Conservation (phyloP, 371 early-diverging fungal species). For the Capniomyces stellatus region DNA sequence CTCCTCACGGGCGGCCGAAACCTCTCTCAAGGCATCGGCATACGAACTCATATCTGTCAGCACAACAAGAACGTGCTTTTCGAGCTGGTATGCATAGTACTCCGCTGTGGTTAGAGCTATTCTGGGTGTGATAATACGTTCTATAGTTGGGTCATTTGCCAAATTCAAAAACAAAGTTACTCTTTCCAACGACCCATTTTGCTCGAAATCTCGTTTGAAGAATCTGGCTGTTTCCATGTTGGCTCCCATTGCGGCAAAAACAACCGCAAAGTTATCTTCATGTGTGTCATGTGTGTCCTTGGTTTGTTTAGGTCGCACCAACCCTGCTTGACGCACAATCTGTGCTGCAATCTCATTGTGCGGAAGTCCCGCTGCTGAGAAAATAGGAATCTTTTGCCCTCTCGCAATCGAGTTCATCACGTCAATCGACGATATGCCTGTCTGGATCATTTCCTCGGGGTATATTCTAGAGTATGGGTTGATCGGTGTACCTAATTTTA, state of each 20-base stretch:
- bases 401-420: conserved; percentile 99
- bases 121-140: conserved; percentile 99
- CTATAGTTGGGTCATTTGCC: conserved; percentile 99
- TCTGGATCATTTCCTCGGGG: conserved; percentile 99
- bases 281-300: conserved; percentile 96
- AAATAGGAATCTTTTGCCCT: conserved; percentile 99
- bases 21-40: conserved; percentile 99
- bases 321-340: conserved; percentile 99
- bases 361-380: conserved; percentile 99
- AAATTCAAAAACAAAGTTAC: conserved; percentile 98
- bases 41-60: conserved; percentile 99
- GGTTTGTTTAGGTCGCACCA: conserved; percentile 65
- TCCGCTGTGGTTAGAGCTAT: conserved; percentile 99
- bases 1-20: conserved; percentile 99
- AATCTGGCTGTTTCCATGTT: conserved; percentile 99
- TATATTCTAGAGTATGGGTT: conserved; percentile 99
- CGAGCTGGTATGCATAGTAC: conserved; percentile 99
- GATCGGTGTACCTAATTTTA: conserved; percentile 64
- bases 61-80: conserved; percentile 99
- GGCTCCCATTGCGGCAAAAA: conserved; percentile 99
- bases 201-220: conserved; percentile 99
- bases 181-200: conserved; percentile 98
- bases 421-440: conserved; percentile 99
- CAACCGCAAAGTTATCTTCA: conserved; percentile 99
- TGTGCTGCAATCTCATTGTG: conserved; percentile 99